These are phyloP conservation scores for Trichoderma cornu-damae DNA, from an alignment of 2,329 filamentous ascomycete species.

Conservation along the genomic window DNA sequence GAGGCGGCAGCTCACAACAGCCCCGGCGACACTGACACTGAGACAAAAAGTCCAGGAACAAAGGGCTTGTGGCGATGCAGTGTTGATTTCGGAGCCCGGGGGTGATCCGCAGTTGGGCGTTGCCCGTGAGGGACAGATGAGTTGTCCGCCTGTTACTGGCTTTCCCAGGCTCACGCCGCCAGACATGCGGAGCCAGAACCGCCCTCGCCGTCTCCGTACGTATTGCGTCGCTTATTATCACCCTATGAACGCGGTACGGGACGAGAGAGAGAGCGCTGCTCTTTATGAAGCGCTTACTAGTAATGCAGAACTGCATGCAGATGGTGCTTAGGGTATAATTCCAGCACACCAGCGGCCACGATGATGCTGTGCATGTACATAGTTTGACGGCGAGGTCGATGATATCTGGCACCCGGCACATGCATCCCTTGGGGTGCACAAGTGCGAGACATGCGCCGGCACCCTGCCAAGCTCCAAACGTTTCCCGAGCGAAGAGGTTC, in stretches of 20 bases:
- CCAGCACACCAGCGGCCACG: not conserved
- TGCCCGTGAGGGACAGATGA: not conserved
- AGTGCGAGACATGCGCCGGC: not conserved
- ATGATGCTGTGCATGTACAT: not conserved
- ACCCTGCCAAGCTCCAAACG: not conserved
- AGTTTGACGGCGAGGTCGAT: not conserved
- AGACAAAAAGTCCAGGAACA: slow-evolving; percentile 16
- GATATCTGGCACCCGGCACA: slow-evolving; percentile 4
- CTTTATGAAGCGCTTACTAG: not conserved
- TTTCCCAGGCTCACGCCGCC: not conserved
- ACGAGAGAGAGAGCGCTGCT: not conserved
- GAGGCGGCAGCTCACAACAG: slow-evolving; percentile 1
- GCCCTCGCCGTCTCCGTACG: not conserved
- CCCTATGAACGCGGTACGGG: not conserved
- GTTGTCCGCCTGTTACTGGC: not conserved
- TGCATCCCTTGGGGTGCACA: not conserved
- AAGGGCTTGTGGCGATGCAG: slow-evolving; percentile 10
- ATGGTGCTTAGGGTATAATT: not conserved
- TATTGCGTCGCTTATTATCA: not conserved
- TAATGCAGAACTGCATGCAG: not conserved
- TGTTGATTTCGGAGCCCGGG: slow-evolving; percentile 2
- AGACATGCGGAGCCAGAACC: not conserved
- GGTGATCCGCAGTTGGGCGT: slow-evolving; percentile 2
- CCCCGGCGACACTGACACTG: slow-evolving; percentile 2
- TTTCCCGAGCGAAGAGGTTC: not conserved